Evolutionary conservation across 352 stramenopile species (phyloP), one percentile per base, ranked within the genome.

Genomic region (Phytopythium oedochilum): DNA sequence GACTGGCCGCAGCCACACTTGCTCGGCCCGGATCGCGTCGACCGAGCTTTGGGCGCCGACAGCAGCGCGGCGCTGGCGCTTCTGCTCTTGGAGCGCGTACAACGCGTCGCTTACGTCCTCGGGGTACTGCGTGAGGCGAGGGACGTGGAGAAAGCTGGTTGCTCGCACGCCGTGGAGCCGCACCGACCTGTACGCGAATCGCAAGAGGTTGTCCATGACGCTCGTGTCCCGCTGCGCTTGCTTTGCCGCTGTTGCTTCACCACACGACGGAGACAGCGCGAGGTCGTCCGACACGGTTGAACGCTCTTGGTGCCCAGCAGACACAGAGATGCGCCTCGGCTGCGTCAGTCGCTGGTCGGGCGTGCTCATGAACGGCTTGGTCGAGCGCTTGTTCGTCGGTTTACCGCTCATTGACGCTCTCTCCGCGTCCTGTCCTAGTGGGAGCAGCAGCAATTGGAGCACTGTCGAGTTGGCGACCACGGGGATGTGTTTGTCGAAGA

Each of bases 391-490:
- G 29, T 38, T 63, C 3, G 26, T 20, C 6, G 32, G 7, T 14
- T 52, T 45, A 7, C 46, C 50, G 28, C 34, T 70, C 47, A 31
- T 52, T 43, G n/a, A 53, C 62, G 23, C 18, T 20, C 11, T 45
- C 39, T 12, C 42, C 11, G 6, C 42, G 42, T 48, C 42, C 23
- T 49, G 64, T 17, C 60, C 60, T n/a, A 89, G 38, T 15, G 82
- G 82, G 3, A 89, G 53, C 23, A 89, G 49, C 38, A 92, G 45
- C 22, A 89, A 28, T 45, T 92, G 82, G 11, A 92, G 60, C 29
- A 89, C 82, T 0, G 82, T 87, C 39, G 71, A 88, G 14, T 50
- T 53, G 15, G 74, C 64, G 7, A 89, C 82, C 53, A 82, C 69
- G 1, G 77, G 68, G 20, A 92, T 78, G 25, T 75, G 51, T 26